phyloP scores from a whole-genome alignment of 139 green algal genomes.

The Tetradesmus obliquus region DNA sequence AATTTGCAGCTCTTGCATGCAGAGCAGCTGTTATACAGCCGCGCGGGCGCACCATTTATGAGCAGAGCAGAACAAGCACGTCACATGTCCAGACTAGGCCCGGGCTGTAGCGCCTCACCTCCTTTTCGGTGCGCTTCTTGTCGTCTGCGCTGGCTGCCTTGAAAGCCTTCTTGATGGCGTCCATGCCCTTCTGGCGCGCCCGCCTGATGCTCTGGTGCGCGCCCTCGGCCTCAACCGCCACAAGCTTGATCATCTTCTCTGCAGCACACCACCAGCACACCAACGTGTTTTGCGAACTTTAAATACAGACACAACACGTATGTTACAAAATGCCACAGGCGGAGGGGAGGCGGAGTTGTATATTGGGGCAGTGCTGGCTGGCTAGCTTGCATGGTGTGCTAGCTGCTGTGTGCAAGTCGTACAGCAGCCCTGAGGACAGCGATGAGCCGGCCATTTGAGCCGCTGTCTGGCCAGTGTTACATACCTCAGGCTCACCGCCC shows the following conservation, averaged over 20 bases:
- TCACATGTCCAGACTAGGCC: too few relatives aligned
- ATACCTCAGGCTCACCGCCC: too few relatives aligned
- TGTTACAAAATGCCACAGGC: neutral
- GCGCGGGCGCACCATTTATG: too few relatives aligned
- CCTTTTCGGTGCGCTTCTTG: constrained; percentile 37
- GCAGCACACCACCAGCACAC: neutral
- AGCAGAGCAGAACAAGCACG: too few relatives aligned
- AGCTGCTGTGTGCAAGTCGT: too few relatives aligned
- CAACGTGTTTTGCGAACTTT: constrained; percentile 60
- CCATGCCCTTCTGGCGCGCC: constrained; percentile 69
- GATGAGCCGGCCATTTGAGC: too few relatives aligned
- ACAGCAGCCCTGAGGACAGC: too few relatives aligned
- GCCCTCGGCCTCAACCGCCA: constrained; percentile 69
- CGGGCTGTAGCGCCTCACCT: constrained; percentile 16
- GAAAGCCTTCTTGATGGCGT: constrained; percentile 48
- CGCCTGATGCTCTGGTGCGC: constrained; percentile 72
- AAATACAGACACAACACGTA: neutral
- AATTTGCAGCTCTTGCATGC: neutral
- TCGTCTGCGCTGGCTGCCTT: constrained; percentile 29
- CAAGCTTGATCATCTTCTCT: constrained; percentile 75
- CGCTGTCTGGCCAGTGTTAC: too few relatives aligned
- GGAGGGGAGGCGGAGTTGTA: neutral
- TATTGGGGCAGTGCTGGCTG: neutral
- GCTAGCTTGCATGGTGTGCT: too few relatives aligned
- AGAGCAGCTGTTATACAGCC: neutral